Percentiles rank a stretch among this genome's conserved stretches.
Evolutionary conservation across 192 early-diverging fungal genomes (phyloP).

Genomic region (Gigaspora rosea): DNA sequence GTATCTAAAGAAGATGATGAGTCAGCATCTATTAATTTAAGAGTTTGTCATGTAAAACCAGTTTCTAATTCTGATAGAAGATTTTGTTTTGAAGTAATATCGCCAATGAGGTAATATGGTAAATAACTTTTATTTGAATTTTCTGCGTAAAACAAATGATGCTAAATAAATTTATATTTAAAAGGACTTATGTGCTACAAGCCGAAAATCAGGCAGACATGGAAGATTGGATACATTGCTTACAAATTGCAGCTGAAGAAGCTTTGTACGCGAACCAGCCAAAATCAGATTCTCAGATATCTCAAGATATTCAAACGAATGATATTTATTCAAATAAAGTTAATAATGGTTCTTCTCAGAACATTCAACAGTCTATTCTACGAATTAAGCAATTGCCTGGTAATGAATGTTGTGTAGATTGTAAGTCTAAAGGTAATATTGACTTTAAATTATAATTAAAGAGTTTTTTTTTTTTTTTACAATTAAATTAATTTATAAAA

Average conservation of each 20-base stretch:
- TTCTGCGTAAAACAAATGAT: background rate
- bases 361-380: constrained; percentile 5
- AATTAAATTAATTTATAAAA: too few species aligned
- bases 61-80: constrained; percentile 66
- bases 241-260: constrained; percentile 59
- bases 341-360: background rate
- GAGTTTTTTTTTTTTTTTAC: too few species aligned
- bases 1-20: constrained; percentile 60
- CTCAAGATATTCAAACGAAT: background rate
- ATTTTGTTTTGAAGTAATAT: constrained; percentile 82
- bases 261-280: constrained; percentile 57
- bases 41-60: constrained; percentile 74
- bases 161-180: background rate
- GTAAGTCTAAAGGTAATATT: constrained; percentile 47
- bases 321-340: background rate
- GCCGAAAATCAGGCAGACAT: constrained; percentile 72
- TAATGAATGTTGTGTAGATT: constrained; percentile 60
- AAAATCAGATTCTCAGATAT: background rate
- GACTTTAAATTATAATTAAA: background rate
- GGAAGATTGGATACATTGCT: constrained; percentile 73
- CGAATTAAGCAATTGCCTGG: constrained; percentile 47
- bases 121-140: background rate
- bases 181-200: constrained; percentile 71
- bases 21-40: constrained; percentile 60
- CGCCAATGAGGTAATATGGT: constrained; percentile 62